phyloP scores from a whole-genome alignment of 2,329 filamentous ascomycete genomes.

The Daldinia eschscholtzii region DNA sequence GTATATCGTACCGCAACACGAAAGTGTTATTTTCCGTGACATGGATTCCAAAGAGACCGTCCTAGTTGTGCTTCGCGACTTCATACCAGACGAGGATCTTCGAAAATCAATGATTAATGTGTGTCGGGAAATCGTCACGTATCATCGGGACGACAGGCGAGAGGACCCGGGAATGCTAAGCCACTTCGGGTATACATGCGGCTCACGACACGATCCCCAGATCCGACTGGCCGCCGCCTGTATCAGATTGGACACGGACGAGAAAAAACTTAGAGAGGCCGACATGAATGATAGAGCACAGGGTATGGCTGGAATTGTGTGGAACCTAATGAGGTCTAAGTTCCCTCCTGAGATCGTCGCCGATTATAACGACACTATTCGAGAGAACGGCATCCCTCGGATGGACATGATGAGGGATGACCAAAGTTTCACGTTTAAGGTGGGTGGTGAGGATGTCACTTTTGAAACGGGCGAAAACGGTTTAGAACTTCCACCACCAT shows the following conservation, averaged over 20 bases:
- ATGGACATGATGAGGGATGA: slow-evolving; percentile 42
- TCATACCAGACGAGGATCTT: slow-evolving; percentile 38
- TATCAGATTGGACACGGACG: slow-evolving; percentile 10
- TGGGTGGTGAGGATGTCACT: slow-evolving; percentile 31
- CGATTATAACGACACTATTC: slow-evolving; percentile 40
- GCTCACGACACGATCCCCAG: slow-evolving; percentile 22
- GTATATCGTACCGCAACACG: slow-evolving; percentile 40
- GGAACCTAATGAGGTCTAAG: slow-evolving; percentile 43
- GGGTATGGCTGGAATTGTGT: slow-evolving; percentile 44
- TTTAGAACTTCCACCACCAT: slow-evolving; percentile 40
- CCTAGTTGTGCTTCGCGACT: slow-evolving; percentile 42
- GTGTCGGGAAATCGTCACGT: slow-evolving; percentile 36
- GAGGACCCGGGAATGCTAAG: slow-evolving; percentile 35
- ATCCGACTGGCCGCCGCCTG: slow-evolving; percentile 27
- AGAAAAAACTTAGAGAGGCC: neutral
- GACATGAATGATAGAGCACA: slow-evolving; percentile 33
- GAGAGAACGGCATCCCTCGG: slow-evolving; percentile 34
- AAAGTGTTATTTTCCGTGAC: slow-evolving; percentile 46
- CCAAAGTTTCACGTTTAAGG: slow-evolving; percentile 37
- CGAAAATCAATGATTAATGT: slow-evolving; percentile 28
- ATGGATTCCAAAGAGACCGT: slow-evolving; percentile 41
- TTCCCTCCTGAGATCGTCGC: slow-evolving; percentile 40
- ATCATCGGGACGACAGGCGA: slow-evolving; percentile 28
- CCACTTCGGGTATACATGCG: slow-evolving; percentile 44
- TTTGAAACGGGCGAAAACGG: slow-evolving; percentile 25